phyloP scores from a whole-genome alignment of 129 eudicot genomes.

The Centaurea solstitialis region DNA sequence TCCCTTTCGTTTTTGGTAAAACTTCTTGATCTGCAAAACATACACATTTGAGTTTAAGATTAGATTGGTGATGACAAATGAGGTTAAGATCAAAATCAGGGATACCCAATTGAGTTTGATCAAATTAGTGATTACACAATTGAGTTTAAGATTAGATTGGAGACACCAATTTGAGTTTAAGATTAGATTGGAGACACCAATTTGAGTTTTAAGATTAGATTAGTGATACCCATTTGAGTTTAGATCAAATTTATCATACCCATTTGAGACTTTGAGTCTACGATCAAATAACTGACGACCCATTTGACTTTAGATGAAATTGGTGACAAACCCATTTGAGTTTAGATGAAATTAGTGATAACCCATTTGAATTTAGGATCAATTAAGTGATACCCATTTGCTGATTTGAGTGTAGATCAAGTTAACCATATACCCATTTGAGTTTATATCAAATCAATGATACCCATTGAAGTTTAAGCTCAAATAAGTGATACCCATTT shows the following conservation, averaged over 20 bases:
- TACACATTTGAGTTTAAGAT: not conserved
- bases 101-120: not conserved
- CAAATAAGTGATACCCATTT: not conserved
- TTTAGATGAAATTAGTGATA: not conserved
- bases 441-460: not conserved
- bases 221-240: not conserved
- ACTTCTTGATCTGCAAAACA: slow-evolving; percentile 61
- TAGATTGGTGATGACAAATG: not conserved
- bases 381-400: not conserved
- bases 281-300: not conserved
- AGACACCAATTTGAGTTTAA: not conserved
- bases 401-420: not conserved
- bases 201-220: not conserved
- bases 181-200: too few species aligned
- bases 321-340: not conserved
- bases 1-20: slow-evolving; percentile 82
- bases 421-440: not conserved
- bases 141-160: not conserved
- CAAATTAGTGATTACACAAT: not conserved
- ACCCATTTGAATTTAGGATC: not conserved
- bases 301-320: not conserved
- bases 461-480: not conserved
- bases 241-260: not conserved
- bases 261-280: not conserved
- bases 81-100: not conserved